phyloP scores from a whole-genome alignment of 768 basidiomycete species.

The Agaricus blazei region DNA sequence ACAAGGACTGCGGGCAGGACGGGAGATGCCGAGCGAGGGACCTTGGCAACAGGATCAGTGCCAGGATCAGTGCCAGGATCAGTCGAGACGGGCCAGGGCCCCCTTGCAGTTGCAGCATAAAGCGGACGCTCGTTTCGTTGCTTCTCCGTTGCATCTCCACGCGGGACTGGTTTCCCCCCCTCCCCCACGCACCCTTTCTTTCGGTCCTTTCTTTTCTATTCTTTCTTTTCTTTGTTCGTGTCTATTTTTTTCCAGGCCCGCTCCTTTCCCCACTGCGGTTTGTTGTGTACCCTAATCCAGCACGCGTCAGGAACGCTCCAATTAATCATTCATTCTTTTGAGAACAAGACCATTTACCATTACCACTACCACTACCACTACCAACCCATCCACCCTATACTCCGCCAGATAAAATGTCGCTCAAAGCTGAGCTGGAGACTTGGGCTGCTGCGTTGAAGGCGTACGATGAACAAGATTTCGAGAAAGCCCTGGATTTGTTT shows the following conservation, averaged over 20 bases:
- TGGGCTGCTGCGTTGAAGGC: slow-evolving; percentile 87
- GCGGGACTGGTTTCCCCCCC: slow-evolving; percentile 42
- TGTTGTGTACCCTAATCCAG: slow-evolving; percentile 15
- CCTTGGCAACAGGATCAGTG: slow-evolving; percentile 30
- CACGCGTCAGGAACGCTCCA: slow-evolving; percentile 33
- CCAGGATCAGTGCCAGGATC: slow-evolving; percentile 11
- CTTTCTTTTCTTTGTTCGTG: slow-evolving; percentile 19
- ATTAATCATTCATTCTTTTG: slow-evolving; percentile 7
- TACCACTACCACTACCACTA: too few species aligned
- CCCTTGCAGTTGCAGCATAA: too few species aligned
- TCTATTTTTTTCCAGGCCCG: slow-evolving; percentile 17
- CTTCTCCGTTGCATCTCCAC: slow-evolving; percentile 20
- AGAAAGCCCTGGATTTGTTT: slow-evolving; percentile 70
- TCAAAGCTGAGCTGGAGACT: slow-evolving; percentile 75
- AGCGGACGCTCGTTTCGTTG: slow-evolving; percentile 8
- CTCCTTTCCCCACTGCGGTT: slow-evolving; percentile 14
- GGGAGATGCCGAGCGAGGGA: slow-evolving; percentile 19
- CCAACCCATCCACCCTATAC: slow-evolving; percentile 10
- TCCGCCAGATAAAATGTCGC: slow-evolving; percentile 39
- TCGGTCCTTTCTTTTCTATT: slow-evolving; percentile 22
- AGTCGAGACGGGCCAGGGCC: too few species aligned
- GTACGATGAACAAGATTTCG: slow-evolving; percentile 83
- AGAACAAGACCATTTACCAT: neutral
- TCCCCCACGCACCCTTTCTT: neutral
- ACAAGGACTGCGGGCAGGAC: slow-evolving; percentile 7